Conservation (phyloP, 345 rosid species). For the Dipteronia sinensis region DNA sequence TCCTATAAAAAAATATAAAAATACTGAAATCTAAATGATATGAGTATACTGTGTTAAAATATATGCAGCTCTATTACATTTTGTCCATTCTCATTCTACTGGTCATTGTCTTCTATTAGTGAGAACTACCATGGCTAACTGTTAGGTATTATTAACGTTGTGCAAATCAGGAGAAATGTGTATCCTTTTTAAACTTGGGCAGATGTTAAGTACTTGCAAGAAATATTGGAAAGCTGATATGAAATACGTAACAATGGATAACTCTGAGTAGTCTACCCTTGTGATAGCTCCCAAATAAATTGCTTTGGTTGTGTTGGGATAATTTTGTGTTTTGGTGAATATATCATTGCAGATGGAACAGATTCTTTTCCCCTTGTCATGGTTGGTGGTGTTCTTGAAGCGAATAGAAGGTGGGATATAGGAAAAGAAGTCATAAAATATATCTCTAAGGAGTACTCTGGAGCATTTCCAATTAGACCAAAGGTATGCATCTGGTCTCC, state of each 20-base stretch:
- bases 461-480: constrained; percentile 57
- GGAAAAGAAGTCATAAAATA: constrained; percentile 62
- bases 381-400: constrained; percentile 85
- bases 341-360: constrained; percentile 53
- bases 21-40: not conserved
- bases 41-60: not conserved
- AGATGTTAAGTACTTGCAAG: constrained; percentile 2
- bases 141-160: not conserved
- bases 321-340: constrained; percentile 4
- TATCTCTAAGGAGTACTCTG: constrained; percentile 53
- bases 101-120: not conserved
- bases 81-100: not conserved
- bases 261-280: not conserved
- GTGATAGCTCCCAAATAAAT: constrained; percentile 5
- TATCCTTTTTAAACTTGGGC: not conserved
- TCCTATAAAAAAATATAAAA: too few species aligned
- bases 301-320: constrained; percentile 8
- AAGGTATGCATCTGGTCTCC: constrained; percentile 42
- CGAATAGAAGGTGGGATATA: constrained; percentile 68
- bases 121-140: not conserved
- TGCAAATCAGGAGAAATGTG: not conserved
- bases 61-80: not conserved
- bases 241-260: not conserved
- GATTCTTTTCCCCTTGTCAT: constrained; percentile 65
- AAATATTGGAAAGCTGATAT: not conserved